Base-by-base conservation (phyloP, 441 rosid genomes). In the Kokia cookei region DNA sequence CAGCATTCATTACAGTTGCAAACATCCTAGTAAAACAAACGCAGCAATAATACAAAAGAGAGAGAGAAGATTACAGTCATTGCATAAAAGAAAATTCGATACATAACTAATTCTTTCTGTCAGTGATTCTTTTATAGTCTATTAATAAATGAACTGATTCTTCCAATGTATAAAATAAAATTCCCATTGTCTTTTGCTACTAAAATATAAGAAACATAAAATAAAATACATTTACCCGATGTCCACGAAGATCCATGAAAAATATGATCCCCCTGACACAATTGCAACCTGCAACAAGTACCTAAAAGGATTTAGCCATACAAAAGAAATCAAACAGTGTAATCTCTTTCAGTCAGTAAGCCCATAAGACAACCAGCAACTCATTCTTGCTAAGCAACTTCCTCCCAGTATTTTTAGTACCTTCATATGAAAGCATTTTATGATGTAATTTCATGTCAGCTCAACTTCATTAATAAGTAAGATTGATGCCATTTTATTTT, bases 1-100 rank as follows among this genome's bases (percentile, higher is more conserved):
- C 89, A 24, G 98, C 97, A 80, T 93, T 95, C 99, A 95, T 93
- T 47, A 93, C 98, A 54, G 98, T 93, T 35, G 99, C 99, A 54
- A 94, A 75, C 98, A 91, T 95, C 73, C 98, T 95, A 77, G 72
- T 67, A 66, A 77, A 76, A 62, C 72, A 65, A 29, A 61, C 10
- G 61, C n/a, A 58, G 12, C 48, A 53, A 60, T 48, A 58, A 54
- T 13, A 29, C 61, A 68, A 22, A 29, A 10, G 40, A 26, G 64
- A 5, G 45, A 7, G 45, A 7, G 10, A 53, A 12, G 59, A 43
- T 9, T 63, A 35, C 15, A 14, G 51, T 14, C 51, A 47, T 47
- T 13, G 51, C 13, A 57, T 22, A 22, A 57, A 11, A 24, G 11
- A 9, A 22, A 22, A 3, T 57, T 57, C 11, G 29, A 57, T 57